A percentile compares a stretch with the other conserved stretches of the same genome.
Evolutionary conservation across 2,329 filamentous ascomycete genomes (phyloP).

Genomic region (Cytospora piceicola): DNA sequence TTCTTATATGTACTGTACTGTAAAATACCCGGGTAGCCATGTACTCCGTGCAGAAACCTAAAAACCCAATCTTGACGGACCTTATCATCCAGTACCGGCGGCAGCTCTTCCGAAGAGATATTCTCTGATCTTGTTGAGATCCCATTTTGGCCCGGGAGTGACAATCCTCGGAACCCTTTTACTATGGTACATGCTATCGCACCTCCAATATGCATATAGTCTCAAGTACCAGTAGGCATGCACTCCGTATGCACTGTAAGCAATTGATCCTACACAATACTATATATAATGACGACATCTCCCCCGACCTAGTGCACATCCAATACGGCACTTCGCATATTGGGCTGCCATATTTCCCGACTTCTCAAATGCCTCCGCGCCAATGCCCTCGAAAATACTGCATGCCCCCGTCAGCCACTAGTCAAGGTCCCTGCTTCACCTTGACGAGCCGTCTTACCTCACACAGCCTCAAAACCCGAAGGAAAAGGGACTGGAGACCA

Average conservation of each 20-base stretch:
- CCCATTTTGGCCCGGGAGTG: too few species aligned
- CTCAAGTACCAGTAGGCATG: too few species aligned
- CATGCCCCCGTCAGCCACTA: constrained; percentile 21
- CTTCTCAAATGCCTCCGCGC: constrained; percentile 19
- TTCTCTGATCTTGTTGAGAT: too few species aligned
- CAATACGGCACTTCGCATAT: not conserved
- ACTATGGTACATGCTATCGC: too few species aligned
- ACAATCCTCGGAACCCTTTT: too few species aligned
- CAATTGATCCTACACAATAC: too few species aligned
- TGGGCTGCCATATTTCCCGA: not conserved
- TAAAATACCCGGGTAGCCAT: too few species aligned
- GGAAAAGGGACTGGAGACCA: constrained; percentile 6
- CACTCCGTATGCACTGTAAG: not conserved
- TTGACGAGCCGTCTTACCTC: constrained; percentile 10
- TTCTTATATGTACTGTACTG: not conserved
- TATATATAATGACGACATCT: not conserved
- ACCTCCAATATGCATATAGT: too few species aligned
- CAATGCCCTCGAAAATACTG: constrained; percentile 15
- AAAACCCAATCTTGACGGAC: constrained; percentile 7
- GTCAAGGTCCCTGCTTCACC: constrained; percentile 8
- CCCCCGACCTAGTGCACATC: not conserved
- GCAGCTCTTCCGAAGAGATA: too few species aligned
- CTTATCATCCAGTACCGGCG: not conserved
- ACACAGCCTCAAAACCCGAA: constrained; percentile 17
- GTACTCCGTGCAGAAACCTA: not conserved